Percentiles rank a stretch among this genome's conserved stretches.
These are phyloP conservation scores for Rhynchospora breviuscula DNA, from an alignment of 176 grass and related monocot species.

Conservation along the genomic window DNA sequence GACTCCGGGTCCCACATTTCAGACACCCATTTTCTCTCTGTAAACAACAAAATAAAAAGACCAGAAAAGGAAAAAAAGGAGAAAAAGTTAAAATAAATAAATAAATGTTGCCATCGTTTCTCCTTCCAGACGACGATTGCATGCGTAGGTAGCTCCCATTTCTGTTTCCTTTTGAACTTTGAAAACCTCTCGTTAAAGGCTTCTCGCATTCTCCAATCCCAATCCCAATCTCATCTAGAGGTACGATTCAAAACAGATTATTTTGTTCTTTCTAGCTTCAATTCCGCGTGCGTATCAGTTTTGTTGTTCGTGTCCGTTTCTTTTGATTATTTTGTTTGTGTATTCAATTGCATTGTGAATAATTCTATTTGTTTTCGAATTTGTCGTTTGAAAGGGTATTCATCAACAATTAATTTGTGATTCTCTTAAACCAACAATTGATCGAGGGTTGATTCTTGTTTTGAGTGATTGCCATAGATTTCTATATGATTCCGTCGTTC, in stretches of 20 bases:
- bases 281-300: not conserved
- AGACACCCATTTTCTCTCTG: not conserved
- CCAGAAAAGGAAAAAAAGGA: not conserved
- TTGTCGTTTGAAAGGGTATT: not conserved
- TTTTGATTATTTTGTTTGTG: not conserved
- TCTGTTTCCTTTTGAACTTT: not conserved
- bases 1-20: not conserved
- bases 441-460: not conserved
- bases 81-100: not conserved
- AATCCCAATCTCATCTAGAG: not conserved
- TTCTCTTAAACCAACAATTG: constrained; percentile 2
- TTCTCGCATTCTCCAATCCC: not conserved
- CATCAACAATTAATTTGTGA: not conserved
- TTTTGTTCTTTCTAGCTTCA: not conserved
- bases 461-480: not conserved
- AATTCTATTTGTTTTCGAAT: not conserved
- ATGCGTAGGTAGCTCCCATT: not conserved
- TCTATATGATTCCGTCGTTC: not conserved
- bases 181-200: not conserved
- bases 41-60: not conserved
- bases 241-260: not conserved
- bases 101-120: constrained; percentile 3
- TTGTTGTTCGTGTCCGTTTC: not conserved
- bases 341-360: not conserved
- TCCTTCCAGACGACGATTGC: not conserved